A percentile compares a stretch with the other conserved stretches of the same genome.
Evolutionary conservation across 2,329 filamentous ascomycete species (phyloP).

Genomic region (Botryotinia convoluta): DNA sequence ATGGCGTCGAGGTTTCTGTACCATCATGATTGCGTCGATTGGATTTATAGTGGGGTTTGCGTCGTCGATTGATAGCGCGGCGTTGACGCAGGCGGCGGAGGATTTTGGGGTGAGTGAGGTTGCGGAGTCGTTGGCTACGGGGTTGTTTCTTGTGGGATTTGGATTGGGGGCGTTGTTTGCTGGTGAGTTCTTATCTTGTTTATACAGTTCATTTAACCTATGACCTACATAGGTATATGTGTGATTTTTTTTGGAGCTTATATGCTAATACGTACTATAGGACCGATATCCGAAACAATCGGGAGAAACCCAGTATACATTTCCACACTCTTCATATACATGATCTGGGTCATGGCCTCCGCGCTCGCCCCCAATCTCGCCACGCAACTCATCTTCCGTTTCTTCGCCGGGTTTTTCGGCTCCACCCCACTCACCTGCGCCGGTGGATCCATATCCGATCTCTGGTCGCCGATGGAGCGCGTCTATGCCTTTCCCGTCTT

Average conservation of each 20-base stretch:
- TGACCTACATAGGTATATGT: background rate
- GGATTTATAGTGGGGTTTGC: background rate
- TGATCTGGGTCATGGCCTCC: constrained; percentile 9
- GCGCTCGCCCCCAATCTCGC: background rate
- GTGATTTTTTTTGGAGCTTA: background rate
- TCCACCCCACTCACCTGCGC: constrained; percentile 51
- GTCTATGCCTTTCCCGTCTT: background rate
- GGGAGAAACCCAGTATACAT: constrained; percentile 1
- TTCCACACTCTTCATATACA: background rate
- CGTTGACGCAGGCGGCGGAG: constrained; percentile 45
- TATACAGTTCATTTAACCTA: background rate
- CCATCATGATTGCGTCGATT: background rate
- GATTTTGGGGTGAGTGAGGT: constrained; percentile 42
- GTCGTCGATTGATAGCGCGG: constrained; percentile 43
- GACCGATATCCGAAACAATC: background rate
- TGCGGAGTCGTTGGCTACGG: background rate
- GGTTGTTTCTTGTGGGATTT: background rate
- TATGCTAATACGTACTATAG: background rate
- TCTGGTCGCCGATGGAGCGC: constrained; percentile 31
- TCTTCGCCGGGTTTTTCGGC: background rate
- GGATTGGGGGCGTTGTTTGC: background rate
- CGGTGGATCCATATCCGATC: constrained; percentile 60
- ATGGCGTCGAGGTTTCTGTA: background rate
- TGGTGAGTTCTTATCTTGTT: background rate
- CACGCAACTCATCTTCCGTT: constrained; percentile 21